phyloP scores from a whole-genome alignment of 257 asterid genomes.

The Euphrasia confusa region DNA sequence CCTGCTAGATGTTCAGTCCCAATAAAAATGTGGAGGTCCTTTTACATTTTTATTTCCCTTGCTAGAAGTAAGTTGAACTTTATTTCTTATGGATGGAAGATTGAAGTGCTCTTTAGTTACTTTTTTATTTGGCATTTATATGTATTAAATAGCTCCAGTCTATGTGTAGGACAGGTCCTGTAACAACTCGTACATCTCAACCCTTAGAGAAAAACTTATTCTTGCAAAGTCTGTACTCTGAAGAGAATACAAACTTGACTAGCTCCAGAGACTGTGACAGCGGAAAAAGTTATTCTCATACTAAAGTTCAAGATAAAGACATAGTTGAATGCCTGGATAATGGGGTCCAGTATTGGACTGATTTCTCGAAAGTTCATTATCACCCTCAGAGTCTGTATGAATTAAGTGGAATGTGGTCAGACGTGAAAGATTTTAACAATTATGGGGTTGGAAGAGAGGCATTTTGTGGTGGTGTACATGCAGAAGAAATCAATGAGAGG shows the following conservation, averaged over 20 bases:
- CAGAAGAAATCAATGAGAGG: conserved; percentile 82
- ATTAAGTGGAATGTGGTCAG: conserved; percentile 67
- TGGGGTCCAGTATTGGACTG: conserved; percentile 88
- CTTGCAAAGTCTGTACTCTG: conserved; percentile 69
- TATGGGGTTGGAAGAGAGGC: conserved; percentile 81
- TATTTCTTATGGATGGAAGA: conserved; percentile 10
- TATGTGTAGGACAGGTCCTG: conserved; percentile 76
- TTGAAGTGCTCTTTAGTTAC: not conserved
- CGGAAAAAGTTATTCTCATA: conserved; percentile 28
- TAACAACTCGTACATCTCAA: conserved; percentile 57
- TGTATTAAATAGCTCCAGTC: conserved; percentile 34
- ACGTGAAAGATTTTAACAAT: conserved; percentile 48
- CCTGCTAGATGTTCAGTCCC: conserved; percentile 7
- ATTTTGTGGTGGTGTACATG: conserved; percentile 42
- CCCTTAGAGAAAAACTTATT: conserved; percentile 71
- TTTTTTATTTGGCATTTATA: conserved; percentile 16
- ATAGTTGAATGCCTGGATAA: conserved; percentile 69
- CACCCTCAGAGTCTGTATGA: conserved; percentile 90
- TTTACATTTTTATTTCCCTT: conserved; percentile 6
- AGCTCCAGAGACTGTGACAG: conserved; percentile 28
- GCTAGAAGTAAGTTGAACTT: conserved; percentile 3
- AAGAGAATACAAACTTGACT: conserved; percentile 35
- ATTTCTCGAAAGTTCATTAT: conserved; percentile 88
- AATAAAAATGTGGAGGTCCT: not conserved
- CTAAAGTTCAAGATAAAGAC: conserved; percentile 66